These are phyloP conservation scores for Xylaria intraflava DNA, from an alignment of 495 filamentous ascomycete genomes.

Conservation along the genomic window DNA sequence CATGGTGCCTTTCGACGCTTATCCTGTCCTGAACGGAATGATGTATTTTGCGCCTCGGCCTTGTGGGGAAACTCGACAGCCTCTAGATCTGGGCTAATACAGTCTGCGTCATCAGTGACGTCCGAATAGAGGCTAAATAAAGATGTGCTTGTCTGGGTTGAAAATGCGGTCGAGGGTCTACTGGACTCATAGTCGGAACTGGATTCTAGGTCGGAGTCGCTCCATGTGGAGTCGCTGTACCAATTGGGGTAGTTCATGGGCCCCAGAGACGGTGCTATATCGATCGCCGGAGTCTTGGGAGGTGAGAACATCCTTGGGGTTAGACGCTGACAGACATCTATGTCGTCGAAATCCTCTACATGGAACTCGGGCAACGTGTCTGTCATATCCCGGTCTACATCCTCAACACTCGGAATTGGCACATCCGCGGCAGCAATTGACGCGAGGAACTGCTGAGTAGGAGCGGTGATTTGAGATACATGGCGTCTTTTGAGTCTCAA, in stretches of 20 bases:
- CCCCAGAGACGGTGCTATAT: slow-evolving; percentile 25
- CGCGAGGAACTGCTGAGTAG: slow-evolving; percentile 50
- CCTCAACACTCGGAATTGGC: slow-evolving; percentile 50
- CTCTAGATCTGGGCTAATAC: slow-evolving; percentile 38
- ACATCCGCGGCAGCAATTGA: slow-evolving; percentile 51
- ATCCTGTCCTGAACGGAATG: slow-evolving; percentile 12
- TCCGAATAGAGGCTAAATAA: slow-evolving; percentile 43
- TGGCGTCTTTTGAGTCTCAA: slow-evolving; percentile 40
- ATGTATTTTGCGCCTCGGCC: background rate
- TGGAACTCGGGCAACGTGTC: slow-evolving; percentile 20
- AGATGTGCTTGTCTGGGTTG: slow-evolving; percentile 44
- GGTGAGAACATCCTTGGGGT: slow-evolving; percentile 32
- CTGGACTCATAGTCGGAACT: slow-evolving; percentile 46
- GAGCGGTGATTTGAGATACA: slow-evolving; percentile 41
- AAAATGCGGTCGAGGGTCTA: slow-evolving; percentile 44
- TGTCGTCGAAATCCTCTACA: slow-evolving; percentile 25
- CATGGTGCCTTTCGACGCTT: slow-evolving; percentile 50
- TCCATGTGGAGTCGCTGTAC: slow-evolving; percentile 39
- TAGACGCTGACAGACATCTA: slow-evolving; percentile 20
- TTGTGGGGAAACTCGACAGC: slow-evolving; percentile 20
- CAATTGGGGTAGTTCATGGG: slow-evolving; percentile 40
- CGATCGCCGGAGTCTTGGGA: slow-evolving; percentile 42
- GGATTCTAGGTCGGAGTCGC: slow-evolving; percentile 40
- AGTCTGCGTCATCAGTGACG: slow-evolving; percentile 41
- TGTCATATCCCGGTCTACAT: slow-evolving; percentile 32